Evolutionary conservation across 2,329 filamentous ascomycete species (phyloP), one percentile per base, ranked within the genome.

Genomic region (Neopestalotiopsis sp.): DNA sequence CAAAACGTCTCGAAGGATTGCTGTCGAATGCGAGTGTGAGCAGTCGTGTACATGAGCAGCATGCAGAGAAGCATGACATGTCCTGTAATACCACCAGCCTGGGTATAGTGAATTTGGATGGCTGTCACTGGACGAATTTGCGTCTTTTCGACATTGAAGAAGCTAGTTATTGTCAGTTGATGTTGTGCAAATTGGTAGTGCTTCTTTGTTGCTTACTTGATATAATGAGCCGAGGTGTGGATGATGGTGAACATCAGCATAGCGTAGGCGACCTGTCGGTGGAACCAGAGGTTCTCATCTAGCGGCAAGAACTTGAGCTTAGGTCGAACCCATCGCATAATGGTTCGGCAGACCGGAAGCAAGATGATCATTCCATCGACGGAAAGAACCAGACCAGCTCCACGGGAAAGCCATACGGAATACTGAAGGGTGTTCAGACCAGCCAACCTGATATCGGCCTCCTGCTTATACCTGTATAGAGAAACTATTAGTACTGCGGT

Each of bases 1-100:
- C 96, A 99, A 80, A 99, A 99, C 0, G 95, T 97, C 83, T 99
- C 96, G 78, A 95, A 99, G 0, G 94, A 97, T 79, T 99, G 96
- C 79, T 98, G 95, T 67, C 96, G 92, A 73, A 99, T 98, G 73
- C 94, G 92, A 75, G 92, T 88, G 78, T 99, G 96, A 2, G 96
- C 92, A 0, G 95, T 98, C 1, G 96, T 99, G 83, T 97, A 99
- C 87, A 99, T 99, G 71, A 99, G 84, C 71, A 99, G 84, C 96
- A 99, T 99, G 87, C 95, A 98, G n/a, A 99, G 86, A 32, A 98
- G 88, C 96, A 99, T 99, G 71, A 98, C 88, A 81, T 99, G 96
- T 6, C 96, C 96, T 2, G 96, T 99, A 71, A 98, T 92, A 70
- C 96, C 96, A 76, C 94, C 95, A 64, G 94, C 89, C 78, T 97